Evolutionary conservation across 345 rosid genomes (phyloP).

Genomic region (Geranium rotundifolium): DNA sequence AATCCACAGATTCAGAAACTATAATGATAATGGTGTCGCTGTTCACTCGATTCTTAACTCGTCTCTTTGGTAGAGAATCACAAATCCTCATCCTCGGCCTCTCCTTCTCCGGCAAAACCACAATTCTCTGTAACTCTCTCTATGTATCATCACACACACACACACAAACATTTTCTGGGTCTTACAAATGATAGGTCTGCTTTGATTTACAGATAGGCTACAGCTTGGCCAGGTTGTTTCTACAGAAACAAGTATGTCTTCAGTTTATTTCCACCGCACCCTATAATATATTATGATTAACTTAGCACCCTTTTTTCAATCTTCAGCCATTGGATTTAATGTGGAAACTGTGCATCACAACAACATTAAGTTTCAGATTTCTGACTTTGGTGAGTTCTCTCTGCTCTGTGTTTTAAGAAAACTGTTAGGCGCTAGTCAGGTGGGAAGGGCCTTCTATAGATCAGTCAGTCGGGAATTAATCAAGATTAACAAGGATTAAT

Average conservation of each 20-base stretch:
- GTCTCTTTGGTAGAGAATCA: too few species aligned
- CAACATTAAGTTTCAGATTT: constrained; percentile 74
- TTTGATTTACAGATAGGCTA: constrained; percentile 31
- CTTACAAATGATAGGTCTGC: not conserved
- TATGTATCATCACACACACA: too few species aligned
- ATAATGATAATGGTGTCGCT: too few species aligned
- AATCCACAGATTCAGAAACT: too few species aligned
- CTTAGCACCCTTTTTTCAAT: constrained; percentile 1
- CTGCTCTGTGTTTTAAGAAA: too few species aligned
- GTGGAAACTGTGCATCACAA: constrained; percentile 79
- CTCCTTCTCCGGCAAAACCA: too few species aligned
- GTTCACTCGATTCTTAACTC: too few species aligned
- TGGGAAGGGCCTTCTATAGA: too few species aligned
- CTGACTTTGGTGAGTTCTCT: constrained; percentile 38
- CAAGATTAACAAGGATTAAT: too few species aligned
- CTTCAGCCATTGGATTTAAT: constrained; percentile 73
- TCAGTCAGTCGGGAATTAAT: too few species aligned
- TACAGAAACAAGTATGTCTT: constrained; percentile 30
- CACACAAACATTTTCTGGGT: not conserved
- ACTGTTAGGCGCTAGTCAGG: too few species aligned
- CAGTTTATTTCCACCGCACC: constrained; percentile 1
- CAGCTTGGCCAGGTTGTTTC: constrained; percentile 57
- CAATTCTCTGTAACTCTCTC: not conserved
- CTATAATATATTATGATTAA: not conserved
- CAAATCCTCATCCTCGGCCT: too few species aligned